Conservation (phyloP, 441 rosid genomes). For the Syzygium syzygioides region DNA sequence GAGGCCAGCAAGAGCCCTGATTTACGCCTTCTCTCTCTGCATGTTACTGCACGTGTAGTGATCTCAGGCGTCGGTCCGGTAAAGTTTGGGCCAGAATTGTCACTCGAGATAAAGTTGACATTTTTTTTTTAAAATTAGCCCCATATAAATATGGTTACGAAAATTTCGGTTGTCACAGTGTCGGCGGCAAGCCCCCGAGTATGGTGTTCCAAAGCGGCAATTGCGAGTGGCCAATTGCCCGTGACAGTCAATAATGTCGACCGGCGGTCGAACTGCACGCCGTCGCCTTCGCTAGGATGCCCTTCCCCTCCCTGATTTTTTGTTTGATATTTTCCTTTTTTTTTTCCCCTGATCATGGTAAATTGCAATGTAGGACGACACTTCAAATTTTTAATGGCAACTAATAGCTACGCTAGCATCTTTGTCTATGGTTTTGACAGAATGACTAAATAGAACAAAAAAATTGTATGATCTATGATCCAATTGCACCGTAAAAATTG, state of each 20-base stretch:
- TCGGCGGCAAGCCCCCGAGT: not conserved
- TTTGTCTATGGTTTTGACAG: not conserved
- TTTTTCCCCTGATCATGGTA: too few species aligned
- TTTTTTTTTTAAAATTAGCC: too few species aligned
- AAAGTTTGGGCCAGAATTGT: too few species aligned
- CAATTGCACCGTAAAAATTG: not conserved
- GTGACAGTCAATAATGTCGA: not conserved
- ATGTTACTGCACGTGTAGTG: not conserved
- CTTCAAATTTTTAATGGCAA: too few species aligned
- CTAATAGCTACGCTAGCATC: not conserved
- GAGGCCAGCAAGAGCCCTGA: not conserved
- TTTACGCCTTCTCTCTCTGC: not conserved
- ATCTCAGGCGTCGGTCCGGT: too few species aligned
- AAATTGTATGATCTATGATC: not conserved
- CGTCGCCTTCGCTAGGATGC: not conserved
- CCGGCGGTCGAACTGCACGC: not conserved
- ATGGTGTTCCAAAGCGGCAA: not conserved
- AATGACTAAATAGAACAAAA: not conserved
- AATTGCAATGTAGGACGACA: too few species aligned
- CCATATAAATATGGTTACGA: too few species aligned
- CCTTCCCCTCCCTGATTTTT: not conserved
- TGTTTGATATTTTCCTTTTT: not conserved
- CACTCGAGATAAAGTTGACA: too few species aligned
- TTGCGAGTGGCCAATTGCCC: not conserved
- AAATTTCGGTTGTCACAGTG: too few species aligned